Evolutionary conservation across 2,329 filamentous ascomycete genomes (phyloP), one percentile per base, ranked within the genome.

Genomic region (Hysterium pulicare): DNA sequence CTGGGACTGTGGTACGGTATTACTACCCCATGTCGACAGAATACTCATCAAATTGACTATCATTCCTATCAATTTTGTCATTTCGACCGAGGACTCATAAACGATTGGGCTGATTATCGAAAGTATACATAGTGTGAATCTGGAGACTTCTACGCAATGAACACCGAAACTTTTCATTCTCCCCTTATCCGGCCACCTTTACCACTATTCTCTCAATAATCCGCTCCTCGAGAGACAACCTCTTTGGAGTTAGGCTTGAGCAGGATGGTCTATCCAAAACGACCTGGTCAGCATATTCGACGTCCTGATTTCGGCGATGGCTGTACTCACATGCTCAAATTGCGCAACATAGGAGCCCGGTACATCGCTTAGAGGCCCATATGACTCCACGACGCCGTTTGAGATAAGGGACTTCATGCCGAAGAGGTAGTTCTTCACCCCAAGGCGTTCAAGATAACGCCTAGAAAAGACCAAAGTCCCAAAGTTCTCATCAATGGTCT

Each of bases 291-390:
- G 51, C 37, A 42, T 10, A 26, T 13, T 28, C 16, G 8, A 8
- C 17, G 15, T 17, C 3, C 4, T 33, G 22, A 6, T 13, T 13
- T 23, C 23, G 1, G 8, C 15, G 16, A 10, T 16, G 8, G 34
- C 0, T 1, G 38, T 19, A 81, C 87, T 79, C 71, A 94, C 89
- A 74, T 96, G 90, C 72, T 96, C 90, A 65, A 84, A 95, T 64
- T 96, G 90, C 52, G 90, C 90, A 17, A 90, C 90, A 69, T 94
- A 95, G 15, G 87, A 94, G 41, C 90, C 90, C 74, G 91, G 90
- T 66, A 89, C 82, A 71, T 96, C 90, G 48, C 87, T 83, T 55
- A 96, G 73, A 22, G 90, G 90, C 32, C 87, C 88, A 67, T 96
- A 96, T 39, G 85, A 81, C 69, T 95, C 86, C 36, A 96, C 87